A percentile compares a stretch with the other conserved stretches of the same genome.
Evolutionary conservation across 495 filamentous ascomycete genomes (phyloP).

Genomic region (Achaetomiella virescens): DNA sequence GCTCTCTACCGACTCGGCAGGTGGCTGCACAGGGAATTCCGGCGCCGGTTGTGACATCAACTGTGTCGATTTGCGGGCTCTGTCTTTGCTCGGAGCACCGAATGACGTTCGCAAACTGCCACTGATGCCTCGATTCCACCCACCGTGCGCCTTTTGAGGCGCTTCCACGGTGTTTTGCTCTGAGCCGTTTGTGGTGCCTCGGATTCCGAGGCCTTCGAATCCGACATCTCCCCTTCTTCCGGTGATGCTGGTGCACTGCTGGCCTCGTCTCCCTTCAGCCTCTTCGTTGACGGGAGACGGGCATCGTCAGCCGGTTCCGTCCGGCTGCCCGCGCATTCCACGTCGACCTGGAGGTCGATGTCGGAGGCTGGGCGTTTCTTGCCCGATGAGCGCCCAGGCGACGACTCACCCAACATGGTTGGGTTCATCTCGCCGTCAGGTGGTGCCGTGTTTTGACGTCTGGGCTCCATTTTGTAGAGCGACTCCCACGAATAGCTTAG

Average conservation of each 20-base stretch:
- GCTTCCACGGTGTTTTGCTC: neutral
- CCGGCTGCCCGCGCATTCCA: neutral
- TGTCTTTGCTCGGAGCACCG: conserved; percentile 8
- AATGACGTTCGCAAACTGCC: conserved; percentile 29
- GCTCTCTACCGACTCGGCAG: neutral
- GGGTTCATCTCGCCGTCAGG: neutral
- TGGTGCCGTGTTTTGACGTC: neutral
- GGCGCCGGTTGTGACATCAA: neutral
- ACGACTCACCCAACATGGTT: neutral
- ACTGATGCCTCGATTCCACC: conserved; percentile 37
- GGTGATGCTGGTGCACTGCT: neutral
- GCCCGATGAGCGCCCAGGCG: neutral
- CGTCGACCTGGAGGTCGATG: neutral
- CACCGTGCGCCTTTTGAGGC: conserved; percentile 10
- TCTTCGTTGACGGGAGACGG: neutral
- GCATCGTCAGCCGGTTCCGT: neutral
- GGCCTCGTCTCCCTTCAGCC: neutral
- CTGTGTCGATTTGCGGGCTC: conserved; percentile 2
- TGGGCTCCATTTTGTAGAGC: neutral
- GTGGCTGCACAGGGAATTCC: neutral
- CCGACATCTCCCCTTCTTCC: conserved; percentile 33
- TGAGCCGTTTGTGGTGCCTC: conserved; percentile 1
- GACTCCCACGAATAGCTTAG: too few species aligned
- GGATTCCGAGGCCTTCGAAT: conserved; percentile 18
- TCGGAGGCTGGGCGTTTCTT: conserved; percentile 6